These are phyloP conservation scores for Lavandula angustifolia DNA, from an alignment of 257 asterid species.

Conservation along the genomic window DNA sequence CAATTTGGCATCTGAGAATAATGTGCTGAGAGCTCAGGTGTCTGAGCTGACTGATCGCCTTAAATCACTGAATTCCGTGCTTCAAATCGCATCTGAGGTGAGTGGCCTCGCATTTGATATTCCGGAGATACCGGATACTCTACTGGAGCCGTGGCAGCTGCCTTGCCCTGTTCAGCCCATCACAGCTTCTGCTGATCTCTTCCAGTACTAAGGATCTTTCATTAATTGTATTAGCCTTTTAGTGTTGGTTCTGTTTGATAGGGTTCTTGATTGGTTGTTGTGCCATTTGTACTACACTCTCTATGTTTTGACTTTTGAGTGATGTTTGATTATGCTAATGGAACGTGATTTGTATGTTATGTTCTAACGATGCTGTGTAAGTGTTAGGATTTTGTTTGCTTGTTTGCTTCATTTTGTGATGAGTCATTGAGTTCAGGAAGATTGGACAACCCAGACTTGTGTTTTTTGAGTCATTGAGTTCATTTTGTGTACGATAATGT, in stretches of 20 bases:
- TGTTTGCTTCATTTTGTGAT: too few relatives aligned
- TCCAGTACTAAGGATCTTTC: slow-evolving; percentile 42
- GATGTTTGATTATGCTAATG: too few relatives aligned
- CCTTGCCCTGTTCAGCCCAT: slow-evolving; percentile 72
- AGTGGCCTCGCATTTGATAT: slow-evolving; percentile 67
- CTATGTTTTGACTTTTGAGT: background rate
- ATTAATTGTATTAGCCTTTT: slow-evolving; percentile 13
- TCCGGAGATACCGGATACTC: slow-evolving; percentile 63
- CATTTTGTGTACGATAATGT: too few relatives aligned
- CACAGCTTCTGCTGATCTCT: slow-evolving; percentile 54
- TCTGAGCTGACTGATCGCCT: slow-evolving; percentile 77
- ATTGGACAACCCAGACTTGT: too few relatives aligned
- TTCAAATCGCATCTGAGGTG: slow-evolving; percentile 62
- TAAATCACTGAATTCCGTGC: slow-evolving; percentile 58
- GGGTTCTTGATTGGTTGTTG: slow-evolving; percentile 33
- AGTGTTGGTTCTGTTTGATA: slow-evolving; percentile 5
- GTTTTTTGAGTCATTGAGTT: too few relatives aligned
- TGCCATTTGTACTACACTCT: background rate
- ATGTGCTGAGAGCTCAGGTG: slow-evolving; percentile 72
- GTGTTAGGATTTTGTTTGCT: too few relatives aligned
- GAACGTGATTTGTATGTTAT: background rate
- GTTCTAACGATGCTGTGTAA: too few relatives aligned
- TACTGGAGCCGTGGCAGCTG: slow-evolving; percentile 85
- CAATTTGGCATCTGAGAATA: slow-evolving; percentile 53
- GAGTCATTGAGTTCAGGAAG: too few relatives aligned